Conservation (phyloP, 805 yeast species). For the Brettanomyces bruxellensis region DNA sequence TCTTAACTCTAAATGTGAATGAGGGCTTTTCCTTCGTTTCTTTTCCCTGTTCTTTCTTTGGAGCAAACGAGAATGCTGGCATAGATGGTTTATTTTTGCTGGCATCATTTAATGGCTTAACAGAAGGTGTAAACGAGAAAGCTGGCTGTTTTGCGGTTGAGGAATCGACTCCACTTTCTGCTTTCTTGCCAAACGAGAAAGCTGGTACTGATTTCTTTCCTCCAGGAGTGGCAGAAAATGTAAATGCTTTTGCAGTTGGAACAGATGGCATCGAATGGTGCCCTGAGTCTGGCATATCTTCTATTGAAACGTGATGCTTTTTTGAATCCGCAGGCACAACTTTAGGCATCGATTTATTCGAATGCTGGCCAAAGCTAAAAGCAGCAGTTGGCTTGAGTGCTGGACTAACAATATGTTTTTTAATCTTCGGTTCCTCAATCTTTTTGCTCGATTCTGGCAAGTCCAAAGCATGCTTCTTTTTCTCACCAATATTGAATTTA, state of each 20-base stretch:
- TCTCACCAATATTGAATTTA: neutral
- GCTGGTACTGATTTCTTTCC: neutral
- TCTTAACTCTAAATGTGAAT: conserved; percentile 8
- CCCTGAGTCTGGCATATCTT: neutral
- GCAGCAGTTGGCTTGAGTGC: neutral
- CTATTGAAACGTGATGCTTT: too few relatives aligned
- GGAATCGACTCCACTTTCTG: neutral
- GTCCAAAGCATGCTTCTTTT: conserved; percentile 1
- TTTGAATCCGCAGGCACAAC: neutral
- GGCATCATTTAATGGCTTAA: too few relatives aligned
- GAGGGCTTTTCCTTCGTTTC: conserved; percentile 6
- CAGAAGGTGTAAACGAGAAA: neutral
- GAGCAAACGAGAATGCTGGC: too few relatives aligned
- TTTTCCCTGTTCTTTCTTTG: neutral
- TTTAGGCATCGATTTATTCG: neutral
- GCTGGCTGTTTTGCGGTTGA: neutral
- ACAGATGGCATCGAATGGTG: neutral
- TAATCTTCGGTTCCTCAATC: neutral
- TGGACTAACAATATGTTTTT: too few relatives aligned
- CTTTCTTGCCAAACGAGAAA: neutral
- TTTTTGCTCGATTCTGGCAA: too few relatives aligned
- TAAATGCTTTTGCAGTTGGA: neutral
- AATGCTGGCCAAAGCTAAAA: neutral
- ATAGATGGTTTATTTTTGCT: too few relatives aligned
- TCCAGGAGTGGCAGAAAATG: neutral